A percentile compares a stretch with the other conserved stretches of the same genome.
phyloP scores from a whole-genome alignment of 169 alveolate species.

The Eimeria tenella region DNA sequence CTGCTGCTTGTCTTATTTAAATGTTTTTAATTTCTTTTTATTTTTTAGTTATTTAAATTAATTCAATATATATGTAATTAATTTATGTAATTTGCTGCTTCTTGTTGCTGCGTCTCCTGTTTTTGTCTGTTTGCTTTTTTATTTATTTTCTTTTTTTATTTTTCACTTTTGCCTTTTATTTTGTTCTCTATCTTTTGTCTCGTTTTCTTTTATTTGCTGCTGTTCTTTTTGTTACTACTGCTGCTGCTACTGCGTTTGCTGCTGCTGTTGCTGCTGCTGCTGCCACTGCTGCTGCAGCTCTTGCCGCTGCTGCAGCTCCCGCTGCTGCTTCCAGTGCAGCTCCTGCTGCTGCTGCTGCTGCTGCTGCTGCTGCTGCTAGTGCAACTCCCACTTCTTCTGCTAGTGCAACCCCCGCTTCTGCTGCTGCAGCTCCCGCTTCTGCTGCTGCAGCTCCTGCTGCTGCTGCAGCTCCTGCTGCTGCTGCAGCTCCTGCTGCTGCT shows the following conservation, averaged over 20 bases:
- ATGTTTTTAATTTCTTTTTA: background rate
- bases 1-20: slow-evolving; percentile 49
- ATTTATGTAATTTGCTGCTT: background rate
- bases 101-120: background rate
- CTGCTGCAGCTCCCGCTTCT: background rate
- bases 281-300: too few species aligned
- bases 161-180: background rate
- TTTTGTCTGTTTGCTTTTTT: background rate
- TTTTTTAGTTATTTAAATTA: background rate
- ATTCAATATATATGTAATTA: background rate
- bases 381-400: background rate
- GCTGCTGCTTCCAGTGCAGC: slow-evolving; percentile 23
- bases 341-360: background rate
- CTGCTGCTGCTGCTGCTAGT: background rate
- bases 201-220: background rate
- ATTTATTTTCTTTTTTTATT: background rate
- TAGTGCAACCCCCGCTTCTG: background rate
- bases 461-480: background rate
- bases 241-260: too few species aligned
- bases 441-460: slow-evolving; percentile 15
- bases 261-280: background rate
- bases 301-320: background rate
- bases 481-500: background rate
- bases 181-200: too few species aligned
- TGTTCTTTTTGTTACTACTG: background rate